Evolutionary conservation across 177 flowering plant genomes (phyloP).

Genomic region (Tripterygium wilfordii): DNA sequence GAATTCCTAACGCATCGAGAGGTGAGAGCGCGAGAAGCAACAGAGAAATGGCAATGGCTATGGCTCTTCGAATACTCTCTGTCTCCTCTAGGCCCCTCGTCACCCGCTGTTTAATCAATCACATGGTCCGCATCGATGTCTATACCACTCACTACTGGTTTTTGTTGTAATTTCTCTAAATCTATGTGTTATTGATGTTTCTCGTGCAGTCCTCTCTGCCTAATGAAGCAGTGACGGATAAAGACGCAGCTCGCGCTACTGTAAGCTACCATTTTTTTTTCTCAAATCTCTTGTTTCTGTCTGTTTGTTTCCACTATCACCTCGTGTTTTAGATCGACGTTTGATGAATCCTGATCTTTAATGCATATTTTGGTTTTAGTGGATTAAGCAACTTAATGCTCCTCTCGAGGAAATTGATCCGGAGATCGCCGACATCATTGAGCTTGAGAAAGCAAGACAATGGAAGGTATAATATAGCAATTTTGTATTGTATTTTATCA

Average conservation of each 20-base stretch:
- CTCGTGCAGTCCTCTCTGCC: conserved; percentile 68
- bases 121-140: background rate
- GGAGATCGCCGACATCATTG: conserved; percentile 87
- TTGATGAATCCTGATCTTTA: background rate
- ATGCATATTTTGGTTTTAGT: conserved; percentile 37
- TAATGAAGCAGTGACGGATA: conserved; percentile 55
- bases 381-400: conserved; percentile 91
- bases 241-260: conserved; percentile 55
- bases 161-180: background rate
- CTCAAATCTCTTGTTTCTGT: background rate
- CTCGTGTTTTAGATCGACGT: background rate
- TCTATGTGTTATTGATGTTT: background rate
- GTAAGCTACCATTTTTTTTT: conserved; percentile 28
- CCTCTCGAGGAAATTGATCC: conserved; percentile 88
- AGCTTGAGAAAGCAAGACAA: conserved; percentile 94
- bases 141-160: background rate
- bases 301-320: too few relatives aligned
- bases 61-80: background rate
- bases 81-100: too few relatives aligned
- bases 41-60: background rate
- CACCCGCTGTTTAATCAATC: background rate
- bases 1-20: background rate
- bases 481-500: background rate
- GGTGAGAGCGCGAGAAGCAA: background rate
- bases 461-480: conserved; percentile 99